These are phyloP conservation scores for Melampsora americana DNA, from an alignment of 1,284 basidiomycete genomes.

Conservation along the genomic window DNA sequence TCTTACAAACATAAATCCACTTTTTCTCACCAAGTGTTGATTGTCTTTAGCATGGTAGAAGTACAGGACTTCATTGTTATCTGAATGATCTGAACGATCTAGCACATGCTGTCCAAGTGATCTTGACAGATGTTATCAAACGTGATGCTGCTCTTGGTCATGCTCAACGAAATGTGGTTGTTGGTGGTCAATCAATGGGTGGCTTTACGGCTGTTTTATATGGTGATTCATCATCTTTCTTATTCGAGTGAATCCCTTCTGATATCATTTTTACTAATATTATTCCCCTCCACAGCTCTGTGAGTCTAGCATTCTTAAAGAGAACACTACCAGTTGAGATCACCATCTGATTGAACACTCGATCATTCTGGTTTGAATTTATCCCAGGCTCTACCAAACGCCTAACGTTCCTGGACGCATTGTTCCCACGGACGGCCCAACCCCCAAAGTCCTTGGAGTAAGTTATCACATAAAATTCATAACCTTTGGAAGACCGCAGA, in stretches of 20 bases:
- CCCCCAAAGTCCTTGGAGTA: slow-evolving; percentile 37
- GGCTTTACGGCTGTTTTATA: slow-evolving; percentile 32
- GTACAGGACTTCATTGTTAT: slow-evolving; percentile 39
- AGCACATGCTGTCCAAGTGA: slow-evolving; percentile 30
- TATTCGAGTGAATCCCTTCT: background rate
- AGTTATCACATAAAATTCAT: background rate
- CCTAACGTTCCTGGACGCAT: background rate
- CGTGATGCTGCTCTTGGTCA: slow-evolving; percentile 10
- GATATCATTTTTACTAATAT: background rate
- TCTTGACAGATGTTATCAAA: slow-evolving; percentile 36
- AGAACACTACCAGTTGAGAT: no score
- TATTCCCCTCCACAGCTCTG: no score
- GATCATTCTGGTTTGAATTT: background rate
- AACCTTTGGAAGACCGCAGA: no score
- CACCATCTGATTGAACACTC: background rate
- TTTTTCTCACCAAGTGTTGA: background rate
- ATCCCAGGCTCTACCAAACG: slow-evolving; percentile 31
- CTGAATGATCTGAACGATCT: slow-evolving; percentile 28
- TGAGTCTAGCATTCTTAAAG: no score
- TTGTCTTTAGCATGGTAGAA: slow-evolving; percentile 33
- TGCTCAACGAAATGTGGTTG: slow-evolving; percentile 27
- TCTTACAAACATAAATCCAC: background rate
- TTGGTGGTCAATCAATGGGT: slow-evolving; percentile 33
- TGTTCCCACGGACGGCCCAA: background rate
- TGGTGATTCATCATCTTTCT: slow-evolving; percentile 14